Evolutionary conservation across 768 basidiomycete species (phyloP), one percentile per base, ranked within the genome.

Genomic region (Pulveroboletus frians): DNA sequence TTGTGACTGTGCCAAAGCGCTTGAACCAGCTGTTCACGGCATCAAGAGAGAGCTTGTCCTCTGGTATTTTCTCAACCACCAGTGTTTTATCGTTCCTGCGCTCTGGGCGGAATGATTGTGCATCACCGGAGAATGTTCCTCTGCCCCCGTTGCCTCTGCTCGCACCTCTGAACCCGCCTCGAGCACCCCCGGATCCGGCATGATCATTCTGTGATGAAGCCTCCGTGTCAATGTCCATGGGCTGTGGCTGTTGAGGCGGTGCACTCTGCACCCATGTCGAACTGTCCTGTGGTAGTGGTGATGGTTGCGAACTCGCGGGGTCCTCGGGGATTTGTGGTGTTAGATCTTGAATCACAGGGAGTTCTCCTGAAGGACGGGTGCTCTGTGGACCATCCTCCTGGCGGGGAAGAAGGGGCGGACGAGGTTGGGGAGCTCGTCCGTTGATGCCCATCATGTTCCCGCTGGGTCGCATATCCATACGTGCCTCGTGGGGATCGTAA

Each of bases 51-150:
- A 95, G 76, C 55, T 87, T 84, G 53, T 90, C 85, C 43, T 84
- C 79, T 0, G 94, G 94, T 49, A 97, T 94, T 71, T 93, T 93
- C 69, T 96, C 92, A 31, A 98, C 86, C 13, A 96, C 91, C 18
- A 98, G 75, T 0, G 88, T 92, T 69, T 84, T 88, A 66, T 84
- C 83, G 51, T 78, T 79, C 49, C 83, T 74, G 54, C 79, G 77
- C 54, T 83, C 81, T 23, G 80, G 80, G 9, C 80, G 80, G 72
- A 85, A 85, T 48, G 73, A 79, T 50, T 80, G 80, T 7, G 75
- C 79, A 27, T 85, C 85, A 6, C 78, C 81, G 41, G 74, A 69
- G 57, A 86, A 88, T n/a, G 73, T 75, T 26, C 84, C 81, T 26
- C 71, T 70, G 4, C 78, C 23, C 5, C 23, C 23, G 23, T 26